Evolutionary conservation across 495 filamentous ascomycete species (phyloP).

Genomic region (Penicilliopsis zonata): DNA sequence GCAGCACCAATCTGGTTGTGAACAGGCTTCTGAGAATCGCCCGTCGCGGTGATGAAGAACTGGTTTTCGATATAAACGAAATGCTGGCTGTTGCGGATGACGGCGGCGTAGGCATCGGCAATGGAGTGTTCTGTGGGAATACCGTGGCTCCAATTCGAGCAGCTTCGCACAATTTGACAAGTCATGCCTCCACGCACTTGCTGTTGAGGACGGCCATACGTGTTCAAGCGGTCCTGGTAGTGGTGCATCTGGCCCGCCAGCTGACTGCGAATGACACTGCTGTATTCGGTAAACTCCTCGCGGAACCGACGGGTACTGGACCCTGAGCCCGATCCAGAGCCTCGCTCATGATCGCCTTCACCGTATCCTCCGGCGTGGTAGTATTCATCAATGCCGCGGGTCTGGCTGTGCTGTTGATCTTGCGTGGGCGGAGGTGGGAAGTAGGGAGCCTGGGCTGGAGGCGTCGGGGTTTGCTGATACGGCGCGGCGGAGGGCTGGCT

Average conservation of each 20-base stretch:
- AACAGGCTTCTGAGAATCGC: conserved; percentile 63
- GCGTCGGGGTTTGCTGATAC: conserved; percentile 5
- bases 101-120: conserved; percentile 73
- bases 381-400: conserved; percentile 30
- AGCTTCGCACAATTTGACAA: conserved; percentile 60
- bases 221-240: conserved; percentile 28
- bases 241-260: conserved; percentile 37
- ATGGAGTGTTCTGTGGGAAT: conserved; percentile 71
- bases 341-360: conserved; percentile 20
- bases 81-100: conserved; percentile 69
- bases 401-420: conserved; percentile 16
- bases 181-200: conserved; percentile 37
- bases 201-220: conserved; percentile 12
- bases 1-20: conserved; percentile 79
- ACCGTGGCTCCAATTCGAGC: conserved; percentile 62
- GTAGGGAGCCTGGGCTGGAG: conserved; percentile 24
- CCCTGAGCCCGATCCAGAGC: conserved; percentile 11
- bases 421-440: conserved; percentile 32
- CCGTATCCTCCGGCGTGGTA: conserved; percentile 13
- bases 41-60: conserved; percentile 93
- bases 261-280: conserved; percentile 26
- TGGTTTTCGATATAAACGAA: conserved; percentile 96
- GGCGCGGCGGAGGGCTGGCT: conserved; percentile 7
- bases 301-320: conserved; percentile 18
- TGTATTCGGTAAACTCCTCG: conserved; percentile 24